Evolutionary conservation across 1,284 basidiomycete species (phyloP), one percentile per base, ranked within the genome.

Genomic region (Abortiporus biennis): DNA sequence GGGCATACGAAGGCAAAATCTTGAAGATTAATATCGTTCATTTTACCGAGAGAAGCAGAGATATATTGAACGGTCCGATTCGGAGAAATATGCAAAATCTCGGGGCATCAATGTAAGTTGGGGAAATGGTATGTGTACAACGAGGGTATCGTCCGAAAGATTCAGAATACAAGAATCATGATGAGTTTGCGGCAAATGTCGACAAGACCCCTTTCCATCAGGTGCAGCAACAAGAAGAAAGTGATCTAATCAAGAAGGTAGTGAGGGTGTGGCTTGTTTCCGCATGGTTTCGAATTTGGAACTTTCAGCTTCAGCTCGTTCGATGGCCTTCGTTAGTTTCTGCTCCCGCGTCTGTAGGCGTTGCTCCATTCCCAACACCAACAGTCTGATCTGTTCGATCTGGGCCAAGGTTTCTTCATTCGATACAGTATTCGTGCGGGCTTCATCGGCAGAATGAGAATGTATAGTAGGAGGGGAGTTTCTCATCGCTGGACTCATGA

Each of bases 281-380:
- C 64, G 58, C 37, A 70, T 45, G 40, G 68, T 62, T 47, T 80
- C 75, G 49, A 73, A 79, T 50, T 65, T 70, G 35, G 61, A 58
- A 12, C 71, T 67, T 53, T 85, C 80, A 9, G 56, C 60, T 54
- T 85, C 80, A 2, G 84, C 84, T 20, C 67, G 69, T 53, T 78
- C 70, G 9, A 86, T 63, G 19, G 66, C 74, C 59, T 81, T 78
- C 9, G 61, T 52, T 21, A 88, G 62, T 53, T 76, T 78, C 30
- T 78, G 75, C 50, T 87, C 80, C 30, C 83, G 70, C 20, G 60
- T 62, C 47, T 83, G 73, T 48, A 87, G 65, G 37, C 83, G 72
- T 51, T 86, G 77, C 48, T 86, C 83, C 80, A 88, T 86, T 0
- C 85, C 85, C 12, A 87, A 65, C 13, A 88, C 72, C 24, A 87